Conservation (phyloP, 306 rosid species). For the Phaseolus lunatus region DNA sequence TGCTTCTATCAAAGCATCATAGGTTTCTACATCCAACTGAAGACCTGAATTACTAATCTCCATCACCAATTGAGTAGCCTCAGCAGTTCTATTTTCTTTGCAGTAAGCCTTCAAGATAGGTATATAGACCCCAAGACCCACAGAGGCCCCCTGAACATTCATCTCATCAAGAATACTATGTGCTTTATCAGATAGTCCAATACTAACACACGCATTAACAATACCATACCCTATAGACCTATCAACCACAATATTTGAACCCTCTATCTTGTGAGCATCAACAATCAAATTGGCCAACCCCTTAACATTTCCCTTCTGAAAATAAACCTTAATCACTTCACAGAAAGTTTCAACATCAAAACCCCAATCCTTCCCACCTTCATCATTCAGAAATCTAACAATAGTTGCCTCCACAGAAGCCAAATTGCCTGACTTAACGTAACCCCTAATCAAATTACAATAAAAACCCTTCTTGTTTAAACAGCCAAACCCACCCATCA, state of each 20-base stretch:
- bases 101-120: slow-evolving; percentile 93
- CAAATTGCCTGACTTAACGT: slow-evolving; percentile 71
- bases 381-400: slow-evolving; percentile 65
- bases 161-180: slow-evolving; percentile 84
- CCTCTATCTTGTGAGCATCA: slow-evolving; percentile 78
- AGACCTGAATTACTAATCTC: slow-evolving; percentile 86
- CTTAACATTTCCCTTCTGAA: slow-evolving; percentile 63
- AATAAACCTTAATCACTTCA: slow-evolving; percentile 70
- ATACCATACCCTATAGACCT: slow-evolving; percentile 75
- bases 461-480: slow-evolving; percentile 50
- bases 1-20: slow-evolving; percentile 80
- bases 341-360: slow-evolving; percentile 71
- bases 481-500: slow-evolving; percentile 71
- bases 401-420: slow-evolving; percentile 66
- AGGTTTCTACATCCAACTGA: slow-evolving; percentile 66
- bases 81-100: slow-evolving; percentile 81
- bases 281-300: slow-evolving; percentile 73
- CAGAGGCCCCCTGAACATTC: slow-evolving; percentile 72
- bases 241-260: slow-evolving; percentile 53
- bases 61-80: slow-evolving; percentile 83
- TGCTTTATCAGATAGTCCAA: slow-evolving; percentile 80
- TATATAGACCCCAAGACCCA: slow-evolving; percentile 86
- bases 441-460: slow-evolving; percentile 72
- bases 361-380: slow-evolving; percentile 49
- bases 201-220: slow-evolving; percentile 77